These are phyloP conservation scores for Rhizopogon rudus DNA, from an alignment of 768 basidiomycete species.

Conservation along the genomic window DNA sequence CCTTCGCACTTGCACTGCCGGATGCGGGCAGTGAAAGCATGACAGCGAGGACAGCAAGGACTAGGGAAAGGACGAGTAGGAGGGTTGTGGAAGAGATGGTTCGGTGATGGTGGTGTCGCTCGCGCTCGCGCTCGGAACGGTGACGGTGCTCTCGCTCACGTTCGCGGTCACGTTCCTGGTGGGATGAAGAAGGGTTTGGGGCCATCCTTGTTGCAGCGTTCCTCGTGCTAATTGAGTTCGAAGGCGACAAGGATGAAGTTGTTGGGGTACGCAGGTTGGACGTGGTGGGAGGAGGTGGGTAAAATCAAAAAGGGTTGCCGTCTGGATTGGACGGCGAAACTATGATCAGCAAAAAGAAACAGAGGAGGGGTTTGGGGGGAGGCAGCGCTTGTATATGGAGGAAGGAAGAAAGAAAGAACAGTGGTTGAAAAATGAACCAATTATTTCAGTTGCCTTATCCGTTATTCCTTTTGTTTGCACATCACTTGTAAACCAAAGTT, in stretches of 20 bases:
- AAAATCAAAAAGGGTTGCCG: slow-evolving; percentile 7
- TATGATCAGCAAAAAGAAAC: slow-evolving; percentile 6
- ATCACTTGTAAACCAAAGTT: slow-evolving; percentile 6
- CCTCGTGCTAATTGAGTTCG: slow-evolving; percentile 55
- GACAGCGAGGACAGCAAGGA: slow-evolving; percentile 83
- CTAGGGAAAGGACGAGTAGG: slow-evolving; percentile 78
- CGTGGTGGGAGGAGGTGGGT: slow-evolving; percentile 44
- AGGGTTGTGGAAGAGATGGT: slow-evolving; percentile 90
- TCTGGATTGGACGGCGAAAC: not conserved
- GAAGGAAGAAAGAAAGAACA: slow-evolving; percentile 1
- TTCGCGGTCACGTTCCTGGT: slow-evolving; percentile 59
- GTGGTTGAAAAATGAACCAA: slow-evolving; percentile 25
- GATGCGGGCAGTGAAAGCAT: slow-evolving; percentile 81
- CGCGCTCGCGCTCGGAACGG: slow-evolving; percentile 60
- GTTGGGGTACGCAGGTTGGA: slow-evolving; percentile 58
- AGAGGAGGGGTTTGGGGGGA: slow-evolving; percentile 7
- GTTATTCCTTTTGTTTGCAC: slow-evolving; percentile 19
- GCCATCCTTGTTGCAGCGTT: slow-evolving; percentile 57
- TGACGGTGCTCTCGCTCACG: slow-evolving; percentile 45
- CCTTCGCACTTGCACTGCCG: slow-evolving; percentile 27
- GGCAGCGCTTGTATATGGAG: slow-evolving; percentile 9
- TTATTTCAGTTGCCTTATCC: slow-evolving; percentile 23
- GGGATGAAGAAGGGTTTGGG: slow-evolving; percentile 72
- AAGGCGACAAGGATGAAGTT: slow-evolving; percentile 74
- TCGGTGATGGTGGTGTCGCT: slow-evolving; percentile 72